phyloP scores from a whole-genome alignment of 352 stramenopile species.

The Saprolegnia diclina region DNA sequence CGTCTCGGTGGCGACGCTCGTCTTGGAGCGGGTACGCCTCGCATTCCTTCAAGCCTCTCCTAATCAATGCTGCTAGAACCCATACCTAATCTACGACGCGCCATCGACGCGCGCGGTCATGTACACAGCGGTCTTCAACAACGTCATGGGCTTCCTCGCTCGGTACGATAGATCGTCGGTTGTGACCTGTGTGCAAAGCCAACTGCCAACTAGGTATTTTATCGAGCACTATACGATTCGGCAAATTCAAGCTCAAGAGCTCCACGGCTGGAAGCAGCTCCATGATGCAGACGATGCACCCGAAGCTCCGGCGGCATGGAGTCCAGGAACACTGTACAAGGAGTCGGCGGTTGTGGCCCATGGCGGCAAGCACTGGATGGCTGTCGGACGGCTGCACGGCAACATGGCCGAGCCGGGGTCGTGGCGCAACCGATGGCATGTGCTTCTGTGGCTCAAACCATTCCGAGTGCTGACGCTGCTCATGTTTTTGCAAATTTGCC shows the following conservation, averaged over 20 bases:
- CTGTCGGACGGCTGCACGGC: not conserved
- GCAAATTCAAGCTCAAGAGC: constrained; percentile 16
- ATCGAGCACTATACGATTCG: constrained; percentile 21
- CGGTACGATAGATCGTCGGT: not conserved
- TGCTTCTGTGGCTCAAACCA: constrained; percentile 5
- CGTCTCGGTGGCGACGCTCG: constrained; percentile 4
- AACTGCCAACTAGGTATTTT: constrained; percentile 20
- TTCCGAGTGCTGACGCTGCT: constrained; percentile 24
- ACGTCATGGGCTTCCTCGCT: constrained; percentile 14
- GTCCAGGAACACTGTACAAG: not conserved
- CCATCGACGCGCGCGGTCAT: constrained; percentile 14
- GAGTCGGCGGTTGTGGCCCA: not conserved
- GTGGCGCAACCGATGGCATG: not conserved
- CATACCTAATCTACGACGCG: constrained; percentile 19
- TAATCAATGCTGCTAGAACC: constrained; percentile 1
- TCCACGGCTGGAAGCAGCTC: constrained; percentile 18
- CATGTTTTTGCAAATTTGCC: constrained; percentile 20
- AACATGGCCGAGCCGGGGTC: constrained; percentile 18
- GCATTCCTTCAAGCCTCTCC: not conserved
- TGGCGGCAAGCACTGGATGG: not conserved
- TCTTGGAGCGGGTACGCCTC: constrained; percentile 12
- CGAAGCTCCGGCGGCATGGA: not conserved
- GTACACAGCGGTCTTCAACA: constrained; percentile 21
- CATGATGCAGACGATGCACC: not conserved
- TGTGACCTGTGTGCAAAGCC: not conserved